Evolutionary conservation across 768 basidiomycete species (phyloP).

Genomic region (Tricholoma flavovirens): DNA sequence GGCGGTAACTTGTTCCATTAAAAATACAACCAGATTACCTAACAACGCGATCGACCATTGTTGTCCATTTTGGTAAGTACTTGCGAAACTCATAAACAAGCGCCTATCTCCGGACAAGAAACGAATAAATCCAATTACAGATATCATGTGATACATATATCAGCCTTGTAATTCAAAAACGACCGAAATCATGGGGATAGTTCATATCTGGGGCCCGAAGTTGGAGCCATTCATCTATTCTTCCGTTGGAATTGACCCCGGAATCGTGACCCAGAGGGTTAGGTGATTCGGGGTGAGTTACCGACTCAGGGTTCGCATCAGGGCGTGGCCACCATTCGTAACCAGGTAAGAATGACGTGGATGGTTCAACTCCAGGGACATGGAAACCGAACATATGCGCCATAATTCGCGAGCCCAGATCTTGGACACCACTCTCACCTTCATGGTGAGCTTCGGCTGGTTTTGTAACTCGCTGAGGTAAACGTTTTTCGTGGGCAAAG

Average conservation of each 20-base stretch:
- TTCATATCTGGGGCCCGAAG: slow-evolving; percentile 9
- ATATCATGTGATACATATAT: slow-evolving; percentile 4
- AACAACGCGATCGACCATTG: slow-evolving; percentile 18
- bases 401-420: slow-evolving; percentile 60
- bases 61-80: slow-evolving; percentile 7
- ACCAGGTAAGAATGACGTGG: slow-evolving; percentile 49
- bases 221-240: slow-evolving; percentile 10
- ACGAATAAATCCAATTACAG: neutral
- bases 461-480: slow-evolving; percentile 36
- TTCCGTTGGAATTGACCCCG: slow-evolving; percentile 6
- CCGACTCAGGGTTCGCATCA: slow-evolving; percentile 19
- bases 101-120: slow-evolving; percentile 5
- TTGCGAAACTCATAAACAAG: too few relatives aligned
- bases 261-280: slow-evolving; percentile 7
- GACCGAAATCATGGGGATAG: slow-evolving; percentile 15
- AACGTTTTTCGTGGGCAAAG: slow-evolving; percentile 50
- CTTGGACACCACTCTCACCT: slow-evolving; percentile 48
- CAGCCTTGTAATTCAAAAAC: slow-evolving; percentile 2
- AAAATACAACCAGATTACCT: slow-evolving; percentile 14
- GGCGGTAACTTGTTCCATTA: slow-evolving; percentile 22
- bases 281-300: slow-evolving; percentile 15
- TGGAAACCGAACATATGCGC: slow-evolving; percentile 68
- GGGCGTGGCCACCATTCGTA: slow-evolving; percentile 65
- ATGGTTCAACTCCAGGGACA: slow-evolving; percentile 58
- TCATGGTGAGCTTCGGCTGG: slow-evolving; percentile 19